These are phyloP conservation scores for Lecanoromycetidae sp. DNA, from an alignment of 2,329 filamentous ascomycete genomes.

Conservation along the genomic window DNA sequence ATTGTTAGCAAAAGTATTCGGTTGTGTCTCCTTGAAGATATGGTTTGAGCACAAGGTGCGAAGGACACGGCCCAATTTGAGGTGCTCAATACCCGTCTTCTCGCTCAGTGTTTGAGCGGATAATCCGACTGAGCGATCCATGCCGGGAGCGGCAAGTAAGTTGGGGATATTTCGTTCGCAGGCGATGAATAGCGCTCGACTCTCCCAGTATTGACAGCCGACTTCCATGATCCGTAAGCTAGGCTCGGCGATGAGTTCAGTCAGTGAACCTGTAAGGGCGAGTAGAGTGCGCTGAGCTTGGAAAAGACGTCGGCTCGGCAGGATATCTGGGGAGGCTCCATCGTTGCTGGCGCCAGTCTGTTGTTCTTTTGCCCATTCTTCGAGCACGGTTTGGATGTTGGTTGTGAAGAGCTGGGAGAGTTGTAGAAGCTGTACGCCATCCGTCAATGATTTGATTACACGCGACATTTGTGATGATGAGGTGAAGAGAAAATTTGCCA, in stretches of 20 bases:
- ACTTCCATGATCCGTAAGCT: constrained; percentile 25
- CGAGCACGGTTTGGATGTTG: neutral
- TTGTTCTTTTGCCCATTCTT: neutral
- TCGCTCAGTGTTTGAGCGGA: neutral
- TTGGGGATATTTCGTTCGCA: constrained; percentile 13
- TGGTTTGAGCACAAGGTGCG: constrained; percentile 22
- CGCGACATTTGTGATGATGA: neutral
- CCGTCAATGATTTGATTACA: neutral
- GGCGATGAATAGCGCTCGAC: constrained; percentile 27
- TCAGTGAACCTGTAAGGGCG: constrained; percentile 26
- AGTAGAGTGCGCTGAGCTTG: constrained; percentile 26
- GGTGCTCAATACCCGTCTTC: neutral
- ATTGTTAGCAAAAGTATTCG: constrained; percentile 28
- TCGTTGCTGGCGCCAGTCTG: neutral
- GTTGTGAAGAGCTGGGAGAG: neutral
- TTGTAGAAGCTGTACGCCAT: neutral
- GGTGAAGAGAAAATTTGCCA: too few relatives aligned
- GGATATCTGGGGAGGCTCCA: neutral
- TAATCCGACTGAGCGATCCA: neutral
- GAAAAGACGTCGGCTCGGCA: constrained; percentile 21
- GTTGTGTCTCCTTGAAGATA: constrained; percentile 24
- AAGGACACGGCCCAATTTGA: neutral
- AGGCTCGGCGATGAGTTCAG: constrained; percentile 27
- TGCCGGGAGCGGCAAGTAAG: neutral
- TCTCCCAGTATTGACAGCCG: constrained; percentile 27